phyloP scores from a whole-genome alignment of 2,329 filamentous ascomycete genomes.

The Verticillium alfalfae region DNA sequence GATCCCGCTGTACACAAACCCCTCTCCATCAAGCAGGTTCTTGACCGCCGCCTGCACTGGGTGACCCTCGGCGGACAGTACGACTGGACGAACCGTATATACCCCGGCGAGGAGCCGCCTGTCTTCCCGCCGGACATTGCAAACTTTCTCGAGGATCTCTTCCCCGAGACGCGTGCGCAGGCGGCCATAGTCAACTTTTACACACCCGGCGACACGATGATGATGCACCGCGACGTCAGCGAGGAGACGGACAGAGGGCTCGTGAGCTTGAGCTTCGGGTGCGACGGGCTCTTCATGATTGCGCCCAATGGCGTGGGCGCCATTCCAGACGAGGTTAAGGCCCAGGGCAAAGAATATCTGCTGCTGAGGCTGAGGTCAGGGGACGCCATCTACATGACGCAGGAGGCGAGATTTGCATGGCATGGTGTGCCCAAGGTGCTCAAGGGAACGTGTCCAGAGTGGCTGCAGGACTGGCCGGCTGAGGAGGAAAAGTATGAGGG shows the following conservation, averaged over 20 bases:
- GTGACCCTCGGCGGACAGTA: conserved; percentile 93
- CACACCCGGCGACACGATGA: conserved; percentile 82
- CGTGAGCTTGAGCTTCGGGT: conserved; percentile 83
- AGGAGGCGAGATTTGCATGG: conserved; percentile 81
- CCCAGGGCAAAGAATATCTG: conserved; percentile 40
- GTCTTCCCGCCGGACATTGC: conserved; percentile 71
- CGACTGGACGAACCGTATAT: conserved; percentile 85
- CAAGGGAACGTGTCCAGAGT: conserved; percentile 69
- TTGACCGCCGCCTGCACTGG: conserved; percentile 84
- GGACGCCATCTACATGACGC: conserved; percentile 86
- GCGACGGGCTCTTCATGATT: conserved; percentile 83
- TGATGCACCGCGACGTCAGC: conserved; percentile 89
- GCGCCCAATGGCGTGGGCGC: conserved; percentile 50
- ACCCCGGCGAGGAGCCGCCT: conserved; percentile 64
- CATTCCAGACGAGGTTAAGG: conserved; percentile 12
- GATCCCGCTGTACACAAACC: conserved; percentile 70
- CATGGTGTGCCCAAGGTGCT: conserved; percentile 90
- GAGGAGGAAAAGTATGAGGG: conserved; percentile 48
- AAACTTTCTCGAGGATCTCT: conserved; percentile 60
- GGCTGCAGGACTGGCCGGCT: conserved; percentile 70
- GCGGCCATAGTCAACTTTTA: conserved; percentile 95
- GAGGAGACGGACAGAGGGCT: conserved; percentile 75
- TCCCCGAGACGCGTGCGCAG: conserved; percentile 72
- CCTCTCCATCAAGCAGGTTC: conserved; percentile 61
- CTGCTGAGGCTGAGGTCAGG: conserved; percentile 71